Percentiles rank a stretch among this genome's conserved stretches.
Evolutionary conservation across 257 asterid genomes (phyloP).

Genomic region (Primulina tabacum): DNA sequence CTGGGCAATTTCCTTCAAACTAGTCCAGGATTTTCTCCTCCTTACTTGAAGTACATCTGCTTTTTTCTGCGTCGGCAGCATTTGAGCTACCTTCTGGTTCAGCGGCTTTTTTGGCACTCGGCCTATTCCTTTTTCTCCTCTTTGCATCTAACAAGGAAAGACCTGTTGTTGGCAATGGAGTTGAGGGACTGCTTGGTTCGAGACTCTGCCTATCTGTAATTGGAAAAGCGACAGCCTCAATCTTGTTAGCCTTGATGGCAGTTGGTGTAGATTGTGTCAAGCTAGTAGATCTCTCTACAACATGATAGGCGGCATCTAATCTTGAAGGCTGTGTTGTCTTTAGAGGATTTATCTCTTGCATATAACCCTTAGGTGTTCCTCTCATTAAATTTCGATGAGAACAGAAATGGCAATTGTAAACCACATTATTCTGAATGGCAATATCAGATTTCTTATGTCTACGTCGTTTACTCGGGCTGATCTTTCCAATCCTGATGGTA

Average conservation of each 20-base stretch:
- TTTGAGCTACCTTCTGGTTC: constrained; percentile 29
- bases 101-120: constrained; percentile 39
- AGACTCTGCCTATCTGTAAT: constrained; percentile 26
- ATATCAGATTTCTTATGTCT: constrained; percentile 35
- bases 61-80: constrained; percentile 29
- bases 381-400: constrained; percentile 56
- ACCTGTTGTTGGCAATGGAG: constrained; percentile 36
- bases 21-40: constrained; percentile 64
- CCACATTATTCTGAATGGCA: constrained; percentile 46
- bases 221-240: constrained; percentile 29
- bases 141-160: constrained; percentile 55
- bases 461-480: constrained; percentile 30
- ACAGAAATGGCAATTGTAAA: constrained; percentile 66
- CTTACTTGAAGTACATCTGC: constrained; percentile 39
- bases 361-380: constrained; percentile 66
- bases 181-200: constrained; percentile 31
- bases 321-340: constrained; percentile 33
- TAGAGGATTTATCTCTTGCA: constrained; percentile 47
- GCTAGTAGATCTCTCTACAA: constrained; percentile 20
- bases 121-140: constrained; percentile 51
- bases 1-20: constrained; percentile 65
- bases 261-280: constrained; percentile 8
- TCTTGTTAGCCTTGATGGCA: constrained; percentile 7
- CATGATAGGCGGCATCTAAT: constrained; percentile 21
- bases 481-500: constrained; percentile 53